Evolutionary conservation across 176 grass and related monocot species (phyloP).

Genomic region (Carex cristatella): DNA sequence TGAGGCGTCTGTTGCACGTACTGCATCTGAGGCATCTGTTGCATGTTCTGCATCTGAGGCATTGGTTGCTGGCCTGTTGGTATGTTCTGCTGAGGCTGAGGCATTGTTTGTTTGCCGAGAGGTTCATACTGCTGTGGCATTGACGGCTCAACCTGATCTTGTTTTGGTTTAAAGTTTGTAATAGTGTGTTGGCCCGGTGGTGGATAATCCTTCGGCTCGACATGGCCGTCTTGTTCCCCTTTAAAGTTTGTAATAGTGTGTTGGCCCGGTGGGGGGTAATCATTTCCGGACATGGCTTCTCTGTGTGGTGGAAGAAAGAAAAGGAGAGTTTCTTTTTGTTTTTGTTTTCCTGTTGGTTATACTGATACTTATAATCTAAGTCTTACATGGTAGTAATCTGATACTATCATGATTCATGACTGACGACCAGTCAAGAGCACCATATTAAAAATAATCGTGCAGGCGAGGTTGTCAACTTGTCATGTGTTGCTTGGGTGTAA

Average conservation of each 20-base stretch:
- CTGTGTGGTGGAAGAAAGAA: neutral
- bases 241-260: no score
- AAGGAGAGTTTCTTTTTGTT: neutral
- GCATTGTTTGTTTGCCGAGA: neutral
- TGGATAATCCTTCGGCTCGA: no score
- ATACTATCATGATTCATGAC: no score
- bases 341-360: neutral
- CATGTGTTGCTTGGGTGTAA: no score
- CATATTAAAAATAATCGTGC: no score
- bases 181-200: no score
- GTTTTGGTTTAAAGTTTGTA: no score
- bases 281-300: neutral
- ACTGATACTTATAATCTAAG: neutral
- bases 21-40: neutral
- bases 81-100: no score
- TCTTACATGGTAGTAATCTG: neutral
- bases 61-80: neutral
- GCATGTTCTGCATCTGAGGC: neutral
- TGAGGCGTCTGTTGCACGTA: neutral
- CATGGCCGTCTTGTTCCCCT: no score
- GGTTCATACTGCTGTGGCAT: neutral
- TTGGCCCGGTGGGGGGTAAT: no score
- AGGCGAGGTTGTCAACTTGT: no score
- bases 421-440: no score
- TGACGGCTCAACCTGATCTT: neutral